These are phyloP conservation scores for Podaxis pistillaris DNA, from an alignment of 768 basidiomycete species.

Conservation along the genomic window DNA sequence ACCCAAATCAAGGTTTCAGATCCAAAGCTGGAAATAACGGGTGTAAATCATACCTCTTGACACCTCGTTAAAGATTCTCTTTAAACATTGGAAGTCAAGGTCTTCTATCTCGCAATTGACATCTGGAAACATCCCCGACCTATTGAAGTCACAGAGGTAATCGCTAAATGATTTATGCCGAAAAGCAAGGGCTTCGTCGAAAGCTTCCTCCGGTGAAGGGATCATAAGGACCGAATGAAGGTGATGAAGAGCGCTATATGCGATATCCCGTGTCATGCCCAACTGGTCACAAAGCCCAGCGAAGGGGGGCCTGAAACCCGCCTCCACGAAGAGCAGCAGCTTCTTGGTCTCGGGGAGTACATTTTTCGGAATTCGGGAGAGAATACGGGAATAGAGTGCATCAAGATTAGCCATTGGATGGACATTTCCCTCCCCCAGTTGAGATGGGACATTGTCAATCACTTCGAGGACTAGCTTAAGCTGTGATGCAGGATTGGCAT, in stretches of 20 bases:
- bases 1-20: neutral
- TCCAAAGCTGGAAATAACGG: neutral
- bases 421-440: neutral
- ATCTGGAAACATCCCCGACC: neutral
- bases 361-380: neutral
- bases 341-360: neutral
- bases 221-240: neutral
- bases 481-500: neutral
- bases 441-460: neutral
- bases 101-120: neutral
- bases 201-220: neutral
- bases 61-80: neutral
- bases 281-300: neutral
- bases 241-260: neutral
- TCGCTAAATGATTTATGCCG: neutral
- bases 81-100: neutral
- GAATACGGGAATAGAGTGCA: conserved; percentile 7
- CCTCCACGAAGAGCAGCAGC: neutral
- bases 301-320: neutral
- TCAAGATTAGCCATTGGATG: conserved; percentile 9
- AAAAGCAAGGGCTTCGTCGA: neutral
- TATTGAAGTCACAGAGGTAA: neutral
- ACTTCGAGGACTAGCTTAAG: neutral
- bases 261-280: neutral
- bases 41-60: neutral